Evolutionary conservation across 73 alveolate genomes (phyloP), one percentile per base, ranked within the genome.

Genomic region (Paramecium sonneborni): DNA sequence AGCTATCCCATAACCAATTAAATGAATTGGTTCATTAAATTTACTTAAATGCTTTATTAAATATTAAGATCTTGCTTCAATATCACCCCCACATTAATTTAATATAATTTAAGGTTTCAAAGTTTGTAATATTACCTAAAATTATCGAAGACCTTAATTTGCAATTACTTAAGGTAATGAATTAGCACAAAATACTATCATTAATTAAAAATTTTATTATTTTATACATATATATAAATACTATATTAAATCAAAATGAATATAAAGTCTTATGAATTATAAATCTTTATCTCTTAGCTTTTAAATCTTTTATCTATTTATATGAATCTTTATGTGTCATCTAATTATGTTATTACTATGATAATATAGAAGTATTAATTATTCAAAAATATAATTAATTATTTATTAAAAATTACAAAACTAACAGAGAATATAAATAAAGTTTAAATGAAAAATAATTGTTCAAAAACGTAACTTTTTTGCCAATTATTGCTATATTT

Each of bases 181-280:
- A 24, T 67, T 67, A 67, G 84, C 44, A 67, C 84, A 67, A 67
- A 67, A 67, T 67, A 67, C 38, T 30, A 67, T 67, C 84, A 67
- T 67, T 4, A 46, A 52, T 52, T 52, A 52, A 52, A 52, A 52
- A n/a, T n/a, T n/a, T 52, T 52, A 52, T 52, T 52, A 18, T 52
- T 52, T 11, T 1, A 11, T 52, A 52, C 6, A 18, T 18, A 52
- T n/a, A n/a, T 2, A 52, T n/a, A 52, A 12, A 48, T 6, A 48
- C 10, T 15, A 48, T 4, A 48, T 48, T 5, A n/a, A n/a, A n/a
- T n/a, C n/a, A n/a, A n/a, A n/a, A n/a, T n/a, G n/a, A n/a, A n/a
- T n/a, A n/a, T n/a, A n/a, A n/a, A n/a, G n/a, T n/a, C n/a, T n/a
- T n/a, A n/a, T n/a, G n/a, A n/a, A n/a, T n/a, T n/a, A n/a, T n/a